These are phyloP conservation scores for Coprinopsis strossmayeri DNA, from an alignment of 768 basidiomycete species.

Conservation along the genomic window DNA sequence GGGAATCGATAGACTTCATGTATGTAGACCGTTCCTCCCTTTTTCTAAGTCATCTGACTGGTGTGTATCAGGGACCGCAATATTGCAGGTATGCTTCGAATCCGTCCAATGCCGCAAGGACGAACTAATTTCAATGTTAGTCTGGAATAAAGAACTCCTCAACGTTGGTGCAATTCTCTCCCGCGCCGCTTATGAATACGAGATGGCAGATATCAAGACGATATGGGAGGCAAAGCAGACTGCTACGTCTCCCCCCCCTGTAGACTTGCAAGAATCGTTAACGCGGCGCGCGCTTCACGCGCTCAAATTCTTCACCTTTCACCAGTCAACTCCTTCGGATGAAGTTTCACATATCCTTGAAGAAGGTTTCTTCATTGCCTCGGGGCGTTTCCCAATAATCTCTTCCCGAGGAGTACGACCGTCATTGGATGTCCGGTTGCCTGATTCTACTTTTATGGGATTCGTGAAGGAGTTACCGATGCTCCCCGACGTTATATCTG, in stretches of 20 bases:
- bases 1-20: conserved; percentile 89
- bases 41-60: neutral
- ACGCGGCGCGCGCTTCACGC: conserved; percentile 65
- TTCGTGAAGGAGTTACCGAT: conserved; percentile 80
- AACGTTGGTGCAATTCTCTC: conserved; percentile 78
- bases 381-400: conserved; percentile 57
- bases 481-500: conserved; percentile 54
- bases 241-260: conserved; percentile 26
- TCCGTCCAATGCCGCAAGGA: neutral
- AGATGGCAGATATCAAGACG: conserved; percentile 55
- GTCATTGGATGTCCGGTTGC: conserved; percentile 64
- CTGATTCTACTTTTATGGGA: conserved; percentile 57
- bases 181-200: conserved; percentile 79
- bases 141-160: conserved; percentile 89
- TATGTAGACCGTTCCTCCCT: conserved; percentile 29
- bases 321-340: conserved; percentile 78
- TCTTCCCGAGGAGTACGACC: conserved; percentile 68
- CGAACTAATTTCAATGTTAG: conserved; percentile 23
- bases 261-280: conserved; percentile 36
- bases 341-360: conserved; percentile 71
- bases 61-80: conserved; percentile 58
- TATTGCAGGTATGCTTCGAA: conserved; percentile 52
- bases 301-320: conserved; percentile 86
- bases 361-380: conserved; percentile 71
- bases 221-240: conserved; percentile 36